phyloP scores from a whole-genome alignment of 805 yeast species.

The Yarrowia osloensis region DNA sequence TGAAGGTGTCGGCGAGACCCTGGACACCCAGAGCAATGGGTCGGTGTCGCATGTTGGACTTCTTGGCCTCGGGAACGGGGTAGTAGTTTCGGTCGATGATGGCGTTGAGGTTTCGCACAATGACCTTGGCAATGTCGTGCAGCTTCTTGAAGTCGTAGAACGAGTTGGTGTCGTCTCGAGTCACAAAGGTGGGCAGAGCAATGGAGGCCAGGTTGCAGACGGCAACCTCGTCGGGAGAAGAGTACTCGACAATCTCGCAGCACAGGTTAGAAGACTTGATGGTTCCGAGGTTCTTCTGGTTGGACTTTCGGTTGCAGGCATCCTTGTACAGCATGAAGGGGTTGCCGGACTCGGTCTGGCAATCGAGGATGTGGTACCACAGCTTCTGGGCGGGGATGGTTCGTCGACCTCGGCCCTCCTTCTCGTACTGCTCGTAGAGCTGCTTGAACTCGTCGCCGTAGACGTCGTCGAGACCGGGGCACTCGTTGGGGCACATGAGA shows the following conservation, averaged over 20 bases:
- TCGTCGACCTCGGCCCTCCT: conserved; percentile 62
- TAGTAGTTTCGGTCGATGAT: conserved; percentile 84
- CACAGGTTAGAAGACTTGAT: conserved; percentile 93
- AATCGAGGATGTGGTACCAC: conserved; percentile 85
- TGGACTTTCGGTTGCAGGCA: conserved; percentile 81
- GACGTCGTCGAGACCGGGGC: conserved; percentile 79
- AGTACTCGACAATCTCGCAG: conserved; percentile 91
- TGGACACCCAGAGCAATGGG: conserved; percentile 99
- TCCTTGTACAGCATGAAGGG: conserved; percentile 95
- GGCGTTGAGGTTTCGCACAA: conserved; percentile 74
- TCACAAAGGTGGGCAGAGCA: conserved; percentile 79
- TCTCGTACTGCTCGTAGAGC: conserved; percentile 72
- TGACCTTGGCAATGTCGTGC: conserved; percentile 74
- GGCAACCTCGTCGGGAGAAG: conserved; percentile 89
- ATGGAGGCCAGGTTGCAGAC: conserved; percentile 93
- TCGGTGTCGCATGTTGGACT: conserved; percentile 78
- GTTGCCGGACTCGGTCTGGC: conserved; percentile 95
- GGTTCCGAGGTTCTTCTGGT: conserved; percentile 88
- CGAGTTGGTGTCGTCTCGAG: conserved; percentile 50
- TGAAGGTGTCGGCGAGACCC: conserved; percentile 89
- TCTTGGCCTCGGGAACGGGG: conserved; percentile 75
- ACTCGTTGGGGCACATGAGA: conserved; percentile 83
- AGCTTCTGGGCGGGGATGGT: conserved; percentile 83
- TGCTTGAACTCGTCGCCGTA: conserved; percentile 82
- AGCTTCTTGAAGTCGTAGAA: conserved; percentile 71